These are phyloP conservation scores for Cryptococcus hybrid DNA, from an alignment of 1,284 basidiomycete genomes.

Conservation along the genomic window DNA sequence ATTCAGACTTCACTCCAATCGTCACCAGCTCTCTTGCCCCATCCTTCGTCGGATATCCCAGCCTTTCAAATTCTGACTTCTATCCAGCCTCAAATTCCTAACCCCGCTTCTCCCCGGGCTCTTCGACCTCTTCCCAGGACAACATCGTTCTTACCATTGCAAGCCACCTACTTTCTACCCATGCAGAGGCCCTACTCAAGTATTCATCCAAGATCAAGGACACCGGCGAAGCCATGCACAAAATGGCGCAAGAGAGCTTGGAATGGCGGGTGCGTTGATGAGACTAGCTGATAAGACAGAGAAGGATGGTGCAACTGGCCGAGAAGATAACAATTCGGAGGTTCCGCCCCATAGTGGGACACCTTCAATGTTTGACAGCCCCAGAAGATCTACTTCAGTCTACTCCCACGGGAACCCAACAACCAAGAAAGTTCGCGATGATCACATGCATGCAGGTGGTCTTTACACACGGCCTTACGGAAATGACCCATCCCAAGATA, in stretches of 20 bases:
- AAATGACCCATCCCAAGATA: not conserved
- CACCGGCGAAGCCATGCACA: constrained; percentile 21
- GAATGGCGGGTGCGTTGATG: constrained; percentile 29
- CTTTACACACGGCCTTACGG: too few species aligned
- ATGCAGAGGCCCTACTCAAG: constrained; percentile 27
- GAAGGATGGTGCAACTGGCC: not conserved
- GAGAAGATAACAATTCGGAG: constrained; percentile 4
- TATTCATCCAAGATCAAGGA: constrained; percentile 24
- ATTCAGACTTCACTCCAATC: not conserved
- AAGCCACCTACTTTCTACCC: constrained; percentile 33
- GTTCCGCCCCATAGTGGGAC: not conserved
- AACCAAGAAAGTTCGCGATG: too few species aligned
- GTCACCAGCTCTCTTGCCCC: not conserved
- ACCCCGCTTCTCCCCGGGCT: not conserved
- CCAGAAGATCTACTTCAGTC: too few species aligned
- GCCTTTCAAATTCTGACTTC: not conserved
- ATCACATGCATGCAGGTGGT: too few species aligned
- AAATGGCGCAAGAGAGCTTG: constrained; percentile 28
- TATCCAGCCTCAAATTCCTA: not conserved
- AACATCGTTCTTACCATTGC: constrained; percentile 25
- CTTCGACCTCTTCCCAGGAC: constrained; percentile 11
- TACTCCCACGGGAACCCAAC: too few species aligned
- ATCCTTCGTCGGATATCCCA: not conserved
- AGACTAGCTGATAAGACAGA: constrained; percentile 12
- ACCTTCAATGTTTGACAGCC: not conserved